Conservation (phyloP, 2,329 filamentous ascomycete species). For the Microcera coccophila region DNA sequence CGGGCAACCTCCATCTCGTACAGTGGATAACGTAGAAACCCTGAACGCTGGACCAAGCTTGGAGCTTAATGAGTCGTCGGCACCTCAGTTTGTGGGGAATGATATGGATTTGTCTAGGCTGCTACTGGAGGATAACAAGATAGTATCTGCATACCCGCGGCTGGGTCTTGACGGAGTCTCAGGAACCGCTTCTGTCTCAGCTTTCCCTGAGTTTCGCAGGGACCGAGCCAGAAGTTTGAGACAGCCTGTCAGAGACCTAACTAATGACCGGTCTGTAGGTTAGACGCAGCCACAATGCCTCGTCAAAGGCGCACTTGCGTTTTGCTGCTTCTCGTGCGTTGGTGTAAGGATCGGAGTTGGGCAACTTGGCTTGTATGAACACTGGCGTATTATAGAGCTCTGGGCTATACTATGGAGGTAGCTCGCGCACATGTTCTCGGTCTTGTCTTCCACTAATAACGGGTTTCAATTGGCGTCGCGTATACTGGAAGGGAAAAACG, state of each 20-base stretch:
- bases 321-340: slow-evolving; percentile 12
- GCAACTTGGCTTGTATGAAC: slow-evolving; percentile 15
- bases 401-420: too few relatives aligned
- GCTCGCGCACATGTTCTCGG: too few relatives aligned
- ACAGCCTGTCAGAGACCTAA: too few relatives aligned
- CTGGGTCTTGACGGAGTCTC: slow-evolving; percentile 26
- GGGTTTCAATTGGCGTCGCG: too few relatives aligned
- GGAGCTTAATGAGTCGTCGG: slow-evolving; percentile 43
- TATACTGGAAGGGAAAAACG: slow-evolving; percentile 12
- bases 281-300: too few relatives aligned
- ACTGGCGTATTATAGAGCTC: slow-evolving; percentile 22
- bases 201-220: slow-evolving; percentile 11
- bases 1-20: slow-evolving; percentile 39
- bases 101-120: slow-evolving; percentile 62
- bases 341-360: slow-evolving; percentile 20
- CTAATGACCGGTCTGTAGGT: too few relatives aligned
- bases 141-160: slow-evolving; percentile 22
- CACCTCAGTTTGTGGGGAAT: slow-evolving; percentile 41
- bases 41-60: slow-evolving; percentile 30
- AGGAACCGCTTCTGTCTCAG: slow-evolving; percentile 19
- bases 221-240: slow-evolving; percentile 1
- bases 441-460: too few relatives aligned
- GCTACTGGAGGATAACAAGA: slow-evolving; percentile 50
- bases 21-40: slow-evolving; percentile 30
- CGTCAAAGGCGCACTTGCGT: slow-evolving; percentile 8